phyloP scores from a whole-genome alignment of 305 asterid genomes.

The Salvia sclarea region DNA sequence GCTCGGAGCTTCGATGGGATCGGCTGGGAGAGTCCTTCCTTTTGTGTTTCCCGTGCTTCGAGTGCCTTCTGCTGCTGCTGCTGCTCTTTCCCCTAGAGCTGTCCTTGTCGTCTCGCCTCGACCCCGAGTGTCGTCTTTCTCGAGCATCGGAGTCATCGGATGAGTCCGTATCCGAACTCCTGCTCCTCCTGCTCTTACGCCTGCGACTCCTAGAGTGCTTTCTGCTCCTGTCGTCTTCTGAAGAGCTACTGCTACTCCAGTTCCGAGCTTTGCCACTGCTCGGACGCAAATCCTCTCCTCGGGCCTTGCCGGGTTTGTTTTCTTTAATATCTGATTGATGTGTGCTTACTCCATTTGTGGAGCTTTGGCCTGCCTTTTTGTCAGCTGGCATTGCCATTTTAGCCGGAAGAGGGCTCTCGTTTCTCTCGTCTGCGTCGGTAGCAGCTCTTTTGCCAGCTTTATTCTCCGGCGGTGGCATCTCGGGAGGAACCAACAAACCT shows the following conservation, averaged over 20 bases:
- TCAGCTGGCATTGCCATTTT: slow-evolving; percentile 30
- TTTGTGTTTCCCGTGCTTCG: slow-evolving; percentile 75
- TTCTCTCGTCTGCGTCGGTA: slow-evolving; percentile 31
- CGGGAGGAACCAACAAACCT: slow-evolving; percentile 85
- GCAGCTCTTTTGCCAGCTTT: slow-evolving; percentile 34
- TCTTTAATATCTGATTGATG: slow-evolving; percentile 25
- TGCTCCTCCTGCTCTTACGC: slow-evolving; percentile 46
- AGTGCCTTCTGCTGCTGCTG: slow-evolving; percentile 59
- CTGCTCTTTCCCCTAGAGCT: slow-evolving; percentile 55
- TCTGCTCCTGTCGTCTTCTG: slow-evolving; percentile 62
- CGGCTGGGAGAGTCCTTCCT: slow-evolving; percentile 57
- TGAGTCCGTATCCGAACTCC: slow-evolving; percentile 43
- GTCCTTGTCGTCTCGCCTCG: slow-evolving; percentile 54
- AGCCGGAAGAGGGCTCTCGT: slow-evolving; percentile 25
- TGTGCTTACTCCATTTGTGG: slow-evolving; percentile 28
- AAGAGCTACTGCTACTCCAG: slow-evolving; percentile 50
- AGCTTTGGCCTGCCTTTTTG: slow-evolving; percentile 29
- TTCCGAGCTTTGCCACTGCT: slow-evolving; percentile 34
- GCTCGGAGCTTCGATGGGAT: slow-evolving; percentile 56
- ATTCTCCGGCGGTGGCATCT: slow-evolving; percentile 50
- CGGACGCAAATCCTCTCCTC: slow-evolving; percentile 32
- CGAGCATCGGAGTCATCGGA: slow-evolving; percentile 46
- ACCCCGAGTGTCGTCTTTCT: slow-evolving; percentile 48
- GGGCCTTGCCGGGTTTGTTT: slow-evolving; percentile 28
- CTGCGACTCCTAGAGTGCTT: slow-evolving; percentile 51